Base-by-base conservation (phyloP, 2,329 filamentous ascomycete species). In the Fusarium lateritium region DNA sequence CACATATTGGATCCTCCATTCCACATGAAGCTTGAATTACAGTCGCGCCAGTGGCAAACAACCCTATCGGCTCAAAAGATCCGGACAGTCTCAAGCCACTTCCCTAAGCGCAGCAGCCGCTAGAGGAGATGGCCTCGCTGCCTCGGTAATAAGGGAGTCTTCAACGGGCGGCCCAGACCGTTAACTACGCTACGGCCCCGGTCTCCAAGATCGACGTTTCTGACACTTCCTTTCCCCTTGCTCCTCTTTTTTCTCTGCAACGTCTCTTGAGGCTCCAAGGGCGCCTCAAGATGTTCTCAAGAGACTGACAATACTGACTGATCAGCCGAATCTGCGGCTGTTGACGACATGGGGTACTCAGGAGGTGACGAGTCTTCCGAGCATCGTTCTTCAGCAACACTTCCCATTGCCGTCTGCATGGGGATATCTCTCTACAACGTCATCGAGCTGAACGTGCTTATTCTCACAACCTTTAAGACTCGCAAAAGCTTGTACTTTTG, bases 401-500 rank as follows among this genome's bases (percentile, higher is more conserved):
- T 52, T 4, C 52, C 40, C 13, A 65, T 65, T 3, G 62, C 60
- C 10, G 62, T 65, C 5, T 65, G 52, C 14, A 65, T 74, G 55
- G 61, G 61, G 10, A 71, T 79, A 4, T 69, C 77, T 5, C 57
- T 71, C 1, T 78, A 76, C 65, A 80, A 80, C 47, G 75, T 75
- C 10, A 17, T 78, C 44, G 79, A 81, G 60, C 77, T 80, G n/a
- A 75, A 66, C 36, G 56, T 76, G 54, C 68, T 74, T 49, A 78
- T 80, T 24, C 65, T 77, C 9, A 50, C 62, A n/a, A 76, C 76
- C 7, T 81, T 81, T 61, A 76, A 77, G 50, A 70, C 68, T 4
- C 67, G 73, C 7, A 39, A 38, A 8, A 77, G 79, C 3, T 69
- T 80, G 9, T 81, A 81, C 56, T 81, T 81, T 24, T 81, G 79